phyloP scores from a whole-genome alignment of 805 yeast species.

The Starmerella etchellsii region DNA sequence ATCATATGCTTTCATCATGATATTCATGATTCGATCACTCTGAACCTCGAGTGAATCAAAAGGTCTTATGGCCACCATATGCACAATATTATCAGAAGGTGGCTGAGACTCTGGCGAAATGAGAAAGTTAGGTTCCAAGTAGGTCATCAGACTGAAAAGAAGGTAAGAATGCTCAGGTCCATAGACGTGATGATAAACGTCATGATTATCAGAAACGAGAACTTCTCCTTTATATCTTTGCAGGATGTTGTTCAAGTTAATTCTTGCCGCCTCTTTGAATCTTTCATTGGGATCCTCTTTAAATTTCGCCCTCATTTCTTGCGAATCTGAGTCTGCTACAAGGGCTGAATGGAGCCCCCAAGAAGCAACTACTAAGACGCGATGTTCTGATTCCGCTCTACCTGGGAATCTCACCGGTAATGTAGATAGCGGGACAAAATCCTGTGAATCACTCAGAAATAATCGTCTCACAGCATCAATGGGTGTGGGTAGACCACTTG shows the following conservation, averaged over 20 bases:
- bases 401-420: conserved; percentile 33
- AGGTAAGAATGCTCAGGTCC: conserved; percentile 40
- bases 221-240: conserved; percentile 41
- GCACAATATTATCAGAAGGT: conserved; percentile 30
- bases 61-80: conserved; percentile 36
- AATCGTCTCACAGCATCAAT: conserved; percentile 24
- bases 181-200: conserved; percentile 4
- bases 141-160: conserved; percentile 41
- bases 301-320: conserved; percentile 53
- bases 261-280: conserved; percentile 54
- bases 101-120: conserved; percentile 51
- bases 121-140: conserved; percentile 46
- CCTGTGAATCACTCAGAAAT: conserved; percentile 8
- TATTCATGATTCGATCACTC: conserved; percentile 34
- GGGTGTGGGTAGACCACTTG: conserved; percentile 34
- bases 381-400: conserved; percentile 20
- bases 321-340: conserved; percentile 66
- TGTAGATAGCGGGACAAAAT: conserved; percentile 32
- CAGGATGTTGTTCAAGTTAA: conserved; percentile 35
- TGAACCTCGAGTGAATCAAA: conserved; percentile 9
- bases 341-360: conserved; percentile 82
- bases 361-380: conserved; percentile 48
- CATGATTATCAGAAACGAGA: not conserved
- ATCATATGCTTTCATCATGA: conserved; percentile 46
- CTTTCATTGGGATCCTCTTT: conserved; percentile 35